Evolutionary conservation across 2,329 filamentous ascomycete genomes (phyloP).

Genomic region (Dactylonectria estremocensis): DNA sequence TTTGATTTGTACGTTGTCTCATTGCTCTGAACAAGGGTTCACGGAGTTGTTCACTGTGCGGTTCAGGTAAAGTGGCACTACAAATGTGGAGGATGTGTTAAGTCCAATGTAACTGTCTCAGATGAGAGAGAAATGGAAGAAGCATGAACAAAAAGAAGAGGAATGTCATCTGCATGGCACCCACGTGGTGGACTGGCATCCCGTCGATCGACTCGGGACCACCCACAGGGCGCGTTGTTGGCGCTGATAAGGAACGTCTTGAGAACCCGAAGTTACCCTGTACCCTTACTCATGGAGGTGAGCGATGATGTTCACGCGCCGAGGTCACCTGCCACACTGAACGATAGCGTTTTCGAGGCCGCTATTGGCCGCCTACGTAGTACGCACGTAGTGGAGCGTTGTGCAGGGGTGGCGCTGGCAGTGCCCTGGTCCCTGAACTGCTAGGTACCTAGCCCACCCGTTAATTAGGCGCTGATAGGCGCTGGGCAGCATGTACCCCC

Average conservation of each 20-base stretch:
- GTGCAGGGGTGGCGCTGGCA: background rate
- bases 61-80: no score
- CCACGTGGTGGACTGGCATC: slow-evolving; percentile 22
- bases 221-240: background rate
- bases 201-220: background rate
- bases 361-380: slow-evolving; percentile 4
- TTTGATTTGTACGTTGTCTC: no score
- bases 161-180: background rate
- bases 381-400: no score
- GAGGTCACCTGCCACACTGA: slow-evolving; percentile 12
- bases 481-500: background rate
- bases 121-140: background rate
- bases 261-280: slow-evolving; percentile 12
- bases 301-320: slow-evolving; percentile 25
- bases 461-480: no score
- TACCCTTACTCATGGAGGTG: background rate
- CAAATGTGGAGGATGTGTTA: background rate
- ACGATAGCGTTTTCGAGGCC: background rate
- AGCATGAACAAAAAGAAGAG: background rate
- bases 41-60: no score
- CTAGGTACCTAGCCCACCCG: no score
- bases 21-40: no score
- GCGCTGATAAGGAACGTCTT: background rate
- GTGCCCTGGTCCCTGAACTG: background rate
- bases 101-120: background rate